Conservation (phyloP, 306 rosid species). For the Inga laurina region DNA sequence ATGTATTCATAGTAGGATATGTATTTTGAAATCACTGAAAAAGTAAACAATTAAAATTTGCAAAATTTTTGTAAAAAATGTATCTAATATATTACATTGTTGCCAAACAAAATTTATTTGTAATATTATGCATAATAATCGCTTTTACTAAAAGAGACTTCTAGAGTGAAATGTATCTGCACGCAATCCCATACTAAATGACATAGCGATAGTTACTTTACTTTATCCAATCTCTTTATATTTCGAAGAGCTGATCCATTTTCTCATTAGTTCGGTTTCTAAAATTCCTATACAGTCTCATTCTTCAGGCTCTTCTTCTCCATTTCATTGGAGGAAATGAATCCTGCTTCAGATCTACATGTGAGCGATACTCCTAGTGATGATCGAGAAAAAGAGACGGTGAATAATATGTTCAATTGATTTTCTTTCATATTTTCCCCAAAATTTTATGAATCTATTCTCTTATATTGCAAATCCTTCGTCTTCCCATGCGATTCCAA, state of each 20-base stretch:
- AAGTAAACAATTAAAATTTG: background rate
- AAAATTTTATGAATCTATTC: background rate
- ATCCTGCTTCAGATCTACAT: background rate
- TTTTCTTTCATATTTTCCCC: background rate
- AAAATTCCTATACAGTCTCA: background rate
- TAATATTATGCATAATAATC: background rate
- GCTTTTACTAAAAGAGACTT: background rate
- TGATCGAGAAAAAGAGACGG: background rate
- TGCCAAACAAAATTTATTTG: background rate
- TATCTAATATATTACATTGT: background rate
- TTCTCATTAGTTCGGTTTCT: background rate
- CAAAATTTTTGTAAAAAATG: background rate
- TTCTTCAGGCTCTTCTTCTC: background rate
- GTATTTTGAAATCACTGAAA: background rate
- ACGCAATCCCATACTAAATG: background rate
- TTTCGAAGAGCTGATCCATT: background rate
- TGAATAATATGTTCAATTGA: background rate
- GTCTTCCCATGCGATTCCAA: background rate
- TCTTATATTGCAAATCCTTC: background rate
- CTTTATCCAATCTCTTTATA: background rate
- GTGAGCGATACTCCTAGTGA: background rate
- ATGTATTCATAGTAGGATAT: background rate
- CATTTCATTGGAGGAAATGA: background rate
- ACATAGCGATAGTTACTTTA: background rate
- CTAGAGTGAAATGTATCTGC: background rate